Base-by-base conservation (phyloP, 495 filamentous ascomycete genomes). In the Trichodelitschia bisporula region DNA sequence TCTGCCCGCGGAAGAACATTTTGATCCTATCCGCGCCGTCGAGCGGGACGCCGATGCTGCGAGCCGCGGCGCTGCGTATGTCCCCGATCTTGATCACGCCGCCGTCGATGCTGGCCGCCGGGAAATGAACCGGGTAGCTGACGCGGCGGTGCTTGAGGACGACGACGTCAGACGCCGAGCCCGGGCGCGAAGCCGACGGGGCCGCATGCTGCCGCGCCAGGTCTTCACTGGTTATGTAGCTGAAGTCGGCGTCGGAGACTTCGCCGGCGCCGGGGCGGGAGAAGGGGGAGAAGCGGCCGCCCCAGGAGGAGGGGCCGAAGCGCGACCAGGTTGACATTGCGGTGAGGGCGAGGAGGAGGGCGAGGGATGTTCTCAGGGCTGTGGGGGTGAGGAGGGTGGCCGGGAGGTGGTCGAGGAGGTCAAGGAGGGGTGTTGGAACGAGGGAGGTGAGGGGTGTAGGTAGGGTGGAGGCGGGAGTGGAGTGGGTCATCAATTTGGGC, bases 1-100 rank as follows among this genome's bases (percentile, higher is more conserved):
- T 59, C 35, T 67, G 69, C 6, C 82, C 82, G 47, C 83, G 84
- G 58, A 84, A 89, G 28, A 82, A 60, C 44, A 92, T 48, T 40
- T 69, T 73, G 38, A 92, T 50, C 4, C 62, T 49, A 26, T 63
- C 55, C n/a, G 64, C 57, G 34, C 70, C 59, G n/a, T n/a, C n/a
- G n/a, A n/a, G n/a, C n/a, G n/a, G n/a, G 4, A 56, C 50, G 16
- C 63, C 61, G 38, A 72, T 58, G 33, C 72, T 57, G 32, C 66
- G 51, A 14, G 66, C 71, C 6, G 70, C 75, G 4, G 63, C 61
- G 19, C 64, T 55, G 16, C 70, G 57, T 19, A 91, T 54, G 31
- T 73, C 67, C 28, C 62, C 53, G 21, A 89, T 66, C 12, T 56
- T 64, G 30, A 90, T 54, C 30, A 62, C 59, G 1, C 77, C 77